phyloP scores from a whole-genome alignment of 1,284 basidiomycete genomes.

The Abortiporus biennis region DNA sequence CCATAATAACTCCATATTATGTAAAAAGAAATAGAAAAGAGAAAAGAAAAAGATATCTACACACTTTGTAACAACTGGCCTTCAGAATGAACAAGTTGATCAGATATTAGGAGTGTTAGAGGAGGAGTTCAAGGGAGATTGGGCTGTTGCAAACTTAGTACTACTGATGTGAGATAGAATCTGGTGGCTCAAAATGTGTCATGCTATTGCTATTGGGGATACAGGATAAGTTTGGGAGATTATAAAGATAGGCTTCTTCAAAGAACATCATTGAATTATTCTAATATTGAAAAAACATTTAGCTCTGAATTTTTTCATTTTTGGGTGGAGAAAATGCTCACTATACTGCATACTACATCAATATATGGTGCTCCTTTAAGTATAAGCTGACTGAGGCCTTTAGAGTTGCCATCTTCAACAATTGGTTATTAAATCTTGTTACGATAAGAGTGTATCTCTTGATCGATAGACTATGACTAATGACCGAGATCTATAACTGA shows the following conservation, averaged over 20 bases:
- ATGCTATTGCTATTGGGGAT: slow-evolving; percentile 11
- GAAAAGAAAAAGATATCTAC: no score
- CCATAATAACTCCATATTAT: no score
- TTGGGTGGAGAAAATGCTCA: slow-evolving; percentile 11
- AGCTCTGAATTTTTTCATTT: slow-evolving; percentile 18
- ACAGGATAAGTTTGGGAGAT: slow-evolving; percentile 8
- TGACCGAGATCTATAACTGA: no score
- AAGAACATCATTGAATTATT: background rate
- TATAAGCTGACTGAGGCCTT: slow-evolving; percentile 8
- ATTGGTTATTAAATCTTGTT: slow-evolving; percentile 21
- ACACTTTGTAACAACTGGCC: no score
- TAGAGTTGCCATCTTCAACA: slow-evolving; percentile 11
- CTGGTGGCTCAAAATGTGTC: slow-evolving; percentile 8
- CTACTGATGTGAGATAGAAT: slow-evolving; percentile 11
- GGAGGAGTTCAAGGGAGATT: slow-evolving; percentile 8
- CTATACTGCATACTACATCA: slow-evolving; percentile 13
- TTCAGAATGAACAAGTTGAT: no score
- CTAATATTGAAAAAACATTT: background rate
- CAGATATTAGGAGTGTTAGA: no score
- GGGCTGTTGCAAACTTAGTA: slow-evolving; percentile 8
- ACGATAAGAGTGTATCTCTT: no score
- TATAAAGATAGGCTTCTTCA: slow-evolving; percentile 7
- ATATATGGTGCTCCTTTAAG: slow-evolving; percentile 14
- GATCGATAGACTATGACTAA: no score
- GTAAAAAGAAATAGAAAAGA: no score